phyloP scores from a whole-genome alignment of 345 rosid species.

The Populus davidiana region DNA sequence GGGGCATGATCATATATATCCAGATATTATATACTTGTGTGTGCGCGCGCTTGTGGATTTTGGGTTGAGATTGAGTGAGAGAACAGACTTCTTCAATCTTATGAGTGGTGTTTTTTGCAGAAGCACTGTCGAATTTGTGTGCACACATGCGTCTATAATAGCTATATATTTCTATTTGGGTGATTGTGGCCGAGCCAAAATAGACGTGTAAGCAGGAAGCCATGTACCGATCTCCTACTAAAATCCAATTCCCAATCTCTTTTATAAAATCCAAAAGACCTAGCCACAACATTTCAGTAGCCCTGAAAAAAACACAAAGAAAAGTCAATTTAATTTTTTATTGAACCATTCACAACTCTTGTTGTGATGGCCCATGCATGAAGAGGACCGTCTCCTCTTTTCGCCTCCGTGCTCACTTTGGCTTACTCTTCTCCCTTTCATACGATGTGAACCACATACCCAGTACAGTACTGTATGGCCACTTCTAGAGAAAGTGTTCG shows the following conservation, averaged over 20 bases:
- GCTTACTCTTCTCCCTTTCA: neutral
- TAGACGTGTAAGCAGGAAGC: neutral
- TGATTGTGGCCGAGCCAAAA: neutral
- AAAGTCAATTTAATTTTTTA: neutral
- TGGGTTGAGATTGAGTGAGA: neutral
- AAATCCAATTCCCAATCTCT: neutral
- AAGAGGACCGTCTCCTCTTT: slow-evolving; percentile 2
- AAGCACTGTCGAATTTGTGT: neutral
- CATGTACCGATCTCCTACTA: neutral
- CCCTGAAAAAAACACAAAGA: neutral
- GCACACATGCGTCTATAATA: neutral
- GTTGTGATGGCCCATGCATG: neutral
- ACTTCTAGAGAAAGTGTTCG: neutral
- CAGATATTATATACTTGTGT: neutral
- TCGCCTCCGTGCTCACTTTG: slow-evolving; percentile 36
- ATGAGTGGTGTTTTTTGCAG: neutral
- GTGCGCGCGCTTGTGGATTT: neutral
- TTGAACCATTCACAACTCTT: neutral
- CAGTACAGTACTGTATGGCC: neutral
- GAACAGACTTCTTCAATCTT: neutral
- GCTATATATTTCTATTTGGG: neutral
- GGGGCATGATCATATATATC: neutral
- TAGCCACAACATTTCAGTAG: neutral
- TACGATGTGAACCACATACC: neutral
- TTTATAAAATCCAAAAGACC: neutral